phyloP scores from a whole-genome alignment of 1,284 basidiomycete species.

The Trichosporon sp. region DNA sequence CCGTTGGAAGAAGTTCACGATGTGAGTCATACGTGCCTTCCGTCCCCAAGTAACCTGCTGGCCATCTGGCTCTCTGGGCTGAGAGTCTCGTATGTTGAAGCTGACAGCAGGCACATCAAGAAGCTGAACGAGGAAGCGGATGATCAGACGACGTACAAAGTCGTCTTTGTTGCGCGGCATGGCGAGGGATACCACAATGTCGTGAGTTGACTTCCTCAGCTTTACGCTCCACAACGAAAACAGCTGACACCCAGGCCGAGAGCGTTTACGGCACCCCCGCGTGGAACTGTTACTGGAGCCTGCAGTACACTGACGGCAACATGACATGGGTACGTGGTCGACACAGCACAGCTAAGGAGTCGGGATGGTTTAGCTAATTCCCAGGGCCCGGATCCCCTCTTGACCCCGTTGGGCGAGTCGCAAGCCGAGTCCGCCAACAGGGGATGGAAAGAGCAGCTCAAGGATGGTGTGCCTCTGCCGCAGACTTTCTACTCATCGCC shows the following conservation, averaged over 20 bases:
- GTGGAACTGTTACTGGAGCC: constrained; percentile 49
- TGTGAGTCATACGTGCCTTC: constrained; percentile 21
- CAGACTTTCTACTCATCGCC: constrained; percentile 46
- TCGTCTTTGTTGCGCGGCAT: constrained; percentile 54
- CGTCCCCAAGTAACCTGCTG: no score
- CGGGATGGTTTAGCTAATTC: constrained; percentile 17
- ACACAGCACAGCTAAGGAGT: no score
- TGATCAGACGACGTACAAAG: constrained; percentile 46
- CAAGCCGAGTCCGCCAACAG: constrained; percentile 41
- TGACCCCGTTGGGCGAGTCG: constrained; percentile 38
- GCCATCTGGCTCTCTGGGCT: neutral
- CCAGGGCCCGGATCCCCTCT: constrained; percentile 49
- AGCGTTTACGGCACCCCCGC: constrained; percentile 45
- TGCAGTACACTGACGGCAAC: constrained; percentile 40
- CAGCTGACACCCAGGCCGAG: constrained; percentile 38
- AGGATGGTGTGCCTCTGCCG: constrained; percentile 42
- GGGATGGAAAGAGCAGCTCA: constrained; percentile 44
- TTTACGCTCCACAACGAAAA: no score
- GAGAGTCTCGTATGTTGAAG: neutral
- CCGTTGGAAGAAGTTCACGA: constrained; percentile 36
- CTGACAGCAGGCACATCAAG: constrained; percentile 33
- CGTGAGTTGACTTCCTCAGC: constrained; percentile 10
- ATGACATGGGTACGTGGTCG: constrained; percentile 37
- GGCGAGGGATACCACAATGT: constrained; percentile 51
- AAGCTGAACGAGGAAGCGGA: constrained; percentile 41